Evolutionary conservation across 768 basidiomycete species (phyloP).

Genomic region (Mycena kentingensis): DNA sequence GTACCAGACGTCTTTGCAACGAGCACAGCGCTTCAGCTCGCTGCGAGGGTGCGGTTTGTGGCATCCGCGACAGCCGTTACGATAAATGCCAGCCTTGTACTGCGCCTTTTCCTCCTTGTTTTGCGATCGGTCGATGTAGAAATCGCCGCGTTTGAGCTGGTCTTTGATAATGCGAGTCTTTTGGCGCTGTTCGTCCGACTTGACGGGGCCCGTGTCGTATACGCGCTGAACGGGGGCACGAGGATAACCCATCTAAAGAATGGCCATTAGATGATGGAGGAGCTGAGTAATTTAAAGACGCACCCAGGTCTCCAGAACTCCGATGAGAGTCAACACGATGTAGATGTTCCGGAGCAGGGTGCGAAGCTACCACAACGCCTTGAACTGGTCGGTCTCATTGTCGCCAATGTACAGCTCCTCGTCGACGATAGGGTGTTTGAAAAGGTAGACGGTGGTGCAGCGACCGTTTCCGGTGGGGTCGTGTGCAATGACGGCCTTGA

Average conservation of each 20-base stretch:
- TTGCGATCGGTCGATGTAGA: not conserved
- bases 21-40: constrained; percentile 1
- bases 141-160: not conserved
- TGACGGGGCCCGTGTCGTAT: not conserved
- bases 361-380: not conserved
- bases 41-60: not conserved
- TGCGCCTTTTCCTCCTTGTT: not conserved
- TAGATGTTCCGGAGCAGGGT: not conserved
- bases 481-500: constrained; percentile 4
- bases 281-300: not conserved
- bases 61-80: not conserved
- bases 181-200: not conserved
- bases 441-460: constrained; percentile 5
- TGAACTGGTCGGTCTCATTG: not conserved
- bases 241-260: not conserved
- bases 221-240: not conserved
- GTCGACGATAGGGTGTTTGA: constrained; percentile 5
- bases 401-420: not conserved
- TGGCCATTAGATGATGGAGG: not conserved
- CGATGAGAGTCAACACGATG: constrained; percentile 3
- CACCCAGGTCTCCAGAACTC: not conserved
- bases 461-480: constrained; percentile 9
- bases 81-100: constrained; percentile 1
- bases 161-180: not conserved
- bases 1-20: not conserved